phyloP scores from a whole-genome alignment of 2,329 filamentous ascomycete species.

The Claviceps sp. region DNA sequence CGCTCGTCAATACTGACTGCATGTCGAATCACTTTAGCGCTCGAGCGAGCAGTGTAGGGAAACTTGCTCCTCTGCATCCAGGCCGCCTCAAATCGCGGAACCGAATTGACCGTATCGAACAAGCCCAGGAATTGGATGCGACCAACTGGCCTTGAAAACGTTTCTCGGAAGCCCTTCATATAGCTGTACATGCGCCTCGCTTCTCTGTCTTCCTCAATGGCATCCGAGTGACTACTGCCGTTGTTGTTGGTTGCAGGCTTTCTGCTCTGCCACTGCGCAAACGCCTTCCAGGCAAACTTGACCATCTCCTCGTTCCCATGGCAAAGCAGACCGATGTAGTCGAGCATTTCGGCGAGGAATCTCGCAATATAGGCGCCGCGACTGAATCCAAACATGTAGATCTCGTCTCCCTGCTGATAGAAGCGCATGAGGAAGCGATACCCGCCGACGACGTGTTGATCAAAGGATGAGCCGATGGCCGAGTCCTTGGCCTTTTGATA shows the following conservation, averaged over 20 bases:
- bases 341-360: constrained; percentile 72
- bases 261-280: constrained; percentile 59
- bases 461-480: constrained; percentile 67
- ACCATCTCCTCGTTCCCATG: constrained; percentile 81
- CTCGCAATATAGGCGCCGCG: constrained; percentile 61
- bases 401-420: constrained; percentile 50
- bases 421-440: constrained; percentile 70
- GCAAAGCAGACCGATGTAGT: constrained; percentile 65
- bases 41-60: constrained; percentile 49
- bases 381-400: constrained; percentile 64
- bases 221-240: constrained; percentile 17
- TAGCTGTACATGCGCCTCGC: constrained; percentile 52
- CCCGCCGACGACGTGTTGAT: constrained; percentile 69
- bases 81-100: constrained; percentile 60
- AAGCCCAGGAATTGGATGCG: constrained; percentile 65
- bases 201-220: constrained; percentile 16
- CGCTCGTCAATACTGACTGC: constrained; percentile 60
- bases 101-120: constrained; percentile 73
- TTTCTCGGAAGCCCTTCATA: constrained; percentile 70
- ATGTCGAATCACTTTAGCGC: constrained; percentile 50
- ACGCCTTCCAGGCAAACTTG: constrained; percentile 72
- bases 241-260: constrained; percentile 25
- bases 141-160: constrained; percentile 62
- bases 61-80: constrained; percentile 74
- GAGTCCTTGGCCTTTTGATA: constrained; percentile 65